Base-by-base conservation (phyloP, 2,329 filamentous ascomycete genomes). In the Diaporthe longicolla region DNA sequence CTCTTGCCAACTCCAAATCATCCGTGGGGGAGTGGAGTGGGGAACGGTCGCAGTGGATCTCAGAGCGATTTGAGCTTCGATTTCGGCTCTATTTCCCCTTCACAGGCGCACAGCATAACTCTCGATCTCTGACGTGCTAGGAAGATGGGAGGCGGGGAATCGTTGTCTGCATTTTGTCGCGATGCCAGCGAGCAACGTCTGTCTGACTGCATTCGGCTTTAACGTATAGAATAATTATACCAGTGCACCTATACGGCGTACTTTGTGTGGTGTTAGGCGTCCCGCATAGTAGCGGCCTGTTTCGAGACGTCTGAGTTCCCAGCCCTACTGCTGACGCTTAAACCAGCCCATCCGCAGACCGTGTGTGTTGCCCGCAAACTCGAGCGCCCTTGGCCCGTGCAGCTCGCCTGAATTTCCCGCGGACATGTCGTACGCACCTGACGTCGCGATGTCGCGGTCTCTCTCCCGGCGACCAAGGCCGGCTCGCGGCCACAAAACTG, bases 211-310 rank as follows among this genome's bases (percentile, higher is more conserved):
- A 68, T 54, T 40, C 63, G 48, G 29, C 48, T 66, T 66, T 40
- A 68, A 68, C 63, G 63, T 68, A 68, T 68, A 68, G 48, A 37
- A 68, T 54, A 68, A 68, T 68, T 68, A 68, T 37, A 54, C 52
- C 15, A 68, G 63, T 45, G 48, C 63, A 40, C 32, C 45, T 24
- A 15, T 68, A 50, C 19, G 48, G 63, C 43, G 48, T 52, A 54
- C 48, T 40, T 40, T 52, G 10, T 66, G 29, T 37, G 63, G 24
- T 40, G 48, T 68, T 48, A 68, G 48, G 63, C 63, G 63, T 54
- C 63, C 63, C 63, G 48, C 63, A 40, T 26, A 37, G 15, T 9
- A 54, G 45, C 32, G 32, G 37, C 29, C 48, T 54, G 48, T 26
- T 54, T 54, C 63, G 63, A 68, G 48, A 37, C 48, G 63, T 68